Percentiles rank a stretch among this genome's conserved stretches.
These are phyloP conservation scores for Auricularia sp. DNA, from an alignment of 768 basidiomycete genomes.

Conservation along the genomic window DNA sequence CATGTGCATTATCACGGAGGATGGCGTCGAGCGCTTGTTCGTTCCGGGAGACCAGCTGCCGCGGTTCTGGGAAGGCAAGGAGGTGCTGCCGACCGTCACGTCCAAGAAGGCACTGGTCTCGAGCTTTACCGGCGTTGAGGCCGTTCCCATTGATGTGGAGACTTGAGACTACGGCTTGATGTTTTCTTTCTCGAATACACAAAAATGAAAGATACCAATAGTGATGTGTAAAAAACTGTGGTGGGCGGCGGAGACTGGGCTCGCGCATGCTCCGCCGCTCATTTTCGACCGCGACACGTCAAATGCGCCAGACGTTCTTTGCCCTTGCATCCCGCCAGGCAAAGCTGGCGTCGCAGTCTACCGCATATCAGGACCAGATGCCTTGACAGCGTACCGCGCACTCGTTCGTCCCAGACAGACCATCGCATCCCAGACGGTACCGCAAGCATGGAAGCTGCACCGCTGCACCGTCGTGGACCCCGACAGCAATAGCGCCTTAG, in stretches of 20 bases:
- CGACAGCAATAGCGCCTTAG: conserved; percentile 47
- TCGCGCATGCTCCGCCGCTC: not conserved
- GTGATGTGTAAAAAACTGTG: not conserved
- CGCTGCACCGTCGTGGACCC: conserved; percentile 64
- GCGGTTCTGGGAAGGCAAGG: conserved; percentile 80
- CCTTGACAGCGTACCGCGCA: conserved; percentile 35
- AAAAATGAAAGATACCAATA: not conserved
- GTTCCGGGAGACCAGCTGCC: conserved; percentile 86
- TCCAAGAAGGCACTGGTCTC: conserved; percentile 3
- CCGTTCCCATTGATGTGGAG: conserved; percentile 15
- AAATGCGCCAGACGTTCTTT: conserved; percentile 65
- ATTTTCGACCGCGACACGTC: conserved; percentile 13
- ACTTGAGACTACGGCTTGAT: not conserved
- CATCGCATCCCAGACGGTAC: conserved; percentile 15
- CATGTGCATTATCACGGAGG: conserved; percentile 94
- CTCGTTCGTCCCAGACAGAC: not conserved
- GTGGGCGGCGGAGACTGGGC: not conserved
- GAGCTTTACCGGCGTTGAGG: conserved; percentile 1
- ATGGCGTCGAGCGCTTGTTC: conserved; percentile 84
- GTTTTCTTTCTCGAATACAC: not conserved
- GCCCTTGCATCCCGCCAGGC: conserved; percentile 83
- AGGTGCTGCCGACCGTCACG: conserved; percentile 40
- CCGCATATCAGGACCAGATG: conserved; percentile 73
- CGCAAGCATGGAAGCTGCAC: conserved; percentile 58
- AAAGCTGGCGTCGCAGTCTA: conserved; percentile 78